phyloP scores from a whole-genome alignment of 192 early-diverging fungal genomes.

The Coemansia sp. region DNA sequence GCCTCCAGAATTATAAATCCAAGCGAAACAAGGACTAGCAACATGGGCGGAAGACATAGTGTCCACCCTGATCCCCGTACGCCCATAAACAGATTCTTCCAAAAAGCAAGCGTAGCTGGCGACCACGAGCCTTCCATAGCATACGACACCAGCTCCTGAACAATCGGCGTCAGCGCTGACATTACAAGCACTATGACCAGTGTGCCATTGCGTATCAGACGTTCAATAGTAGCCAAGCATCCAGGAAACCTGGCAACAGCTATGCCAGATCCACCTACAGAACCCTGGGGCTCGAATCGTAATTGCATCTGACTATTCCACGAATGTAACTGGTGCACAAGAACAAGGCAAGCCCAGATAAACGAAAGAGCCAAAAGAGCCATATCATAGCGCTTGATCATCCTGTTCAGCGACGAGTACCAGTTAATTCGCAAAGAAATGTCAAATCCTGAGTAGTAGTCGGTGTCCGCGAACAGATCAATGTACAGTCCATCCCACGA shows the following conservation, averaged over 20 bases:
- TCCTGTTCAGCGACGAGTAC: constrained; percentile 69
- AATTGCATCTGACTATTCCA: constrained; percentile 26
- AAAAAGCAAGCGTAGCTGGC: constrained; percentile 21
- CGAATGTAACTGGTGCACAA: constrained; percentile 46
- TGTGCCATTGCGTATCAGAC: constrained; percentile 43
- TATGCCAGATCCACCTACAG: background rate
- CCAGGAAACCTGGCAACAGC: constrained; percentile 21
- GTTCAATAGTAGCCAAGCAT: constrained; percentile 41
- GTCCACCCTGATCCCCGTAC: constrained; percentile 32
- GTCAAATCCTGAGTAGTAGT: constrained; percentile 22
- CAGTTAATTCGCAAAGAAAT: constrained; percentile 61
- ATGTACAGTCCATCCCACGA: constrained; percentile 47
- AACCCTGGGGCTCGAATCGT: background rate
- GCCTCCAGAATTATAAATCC: constrained; percentile 42
- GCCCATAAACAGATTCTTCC: constrained; percentile 55
- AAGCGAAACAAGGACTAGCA: constrained; percentile 39
- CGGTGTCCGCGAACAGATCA: constrained; percentile 46
- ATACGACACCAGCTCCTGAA: constrained; percentile 26
- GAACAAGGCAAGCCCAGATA: constrained; percentile 60
- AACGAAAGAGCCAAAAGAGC: constrained; percentile 68
- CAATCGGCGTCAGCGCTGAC: constrained; percentile 22
- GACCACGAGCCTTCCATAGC: constrained; percentile 20
- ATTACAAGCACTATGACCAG: constrained; percentile 15
- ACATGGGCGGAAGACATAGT: constrained; percentile 23
- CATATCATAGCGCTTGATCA: constrained; percentile 72